Evolutionary conservation across 805 yeast species (phyloP).

Genomic region (Candida pini): DNA sequence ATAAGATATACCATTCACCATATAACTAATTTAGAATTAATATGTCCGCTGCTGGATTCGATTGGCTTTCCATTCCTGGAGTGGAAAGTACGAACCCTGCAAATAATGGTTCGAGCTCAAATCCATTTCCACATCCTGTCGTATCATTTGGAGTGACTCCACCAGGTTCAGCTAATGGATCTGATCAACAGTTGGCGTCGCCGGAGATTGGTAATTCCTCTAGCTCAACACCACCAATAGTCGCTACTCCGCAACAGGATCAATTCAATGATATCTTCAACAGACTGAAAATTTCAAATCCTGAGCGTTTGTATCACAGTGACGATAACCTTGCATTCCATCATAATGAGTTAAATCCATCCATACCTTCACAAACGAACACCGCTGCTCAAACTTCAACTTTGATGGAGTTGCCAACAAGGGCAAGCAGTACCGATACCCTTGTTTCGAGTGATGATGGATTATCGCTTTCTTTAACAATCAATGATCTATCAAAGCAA

Average conservation of each 20-base stretch:
- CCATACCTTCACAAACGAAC: background rate
- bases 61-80: conserved; percentile 20
- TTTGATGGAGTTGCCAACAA: conserved; percentile 1
- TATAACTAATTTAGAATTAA: background rate
- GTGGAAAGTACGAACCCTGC: conserved; percentile 15
- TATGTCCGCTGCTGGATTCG: conserved; percentile 18
- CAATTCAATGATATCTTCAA: conserved; percentile 18
- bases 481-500: conserved; percentile 63
- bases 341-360: conserved; percentile 1
- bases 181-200: conserved; percentile 4
- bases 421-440: conserved; percentile 25
- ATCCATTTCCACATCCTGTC: conserved; percentile 35
- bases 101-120: background rate
- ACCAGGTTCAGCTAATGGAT: conserved; percentile 13
- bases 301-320: conserved; percentile 14
- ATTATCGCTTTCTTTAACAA: conserved; percentile 60
- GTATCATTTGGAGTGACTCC: conserved; percentile 43
- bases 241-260: conserved; percentile 8
- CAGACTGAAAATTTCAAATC: conserved; percentile 12
- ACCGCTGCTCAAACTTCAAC: background rate
- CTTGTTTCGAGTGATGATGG: conserved; percentile 30
- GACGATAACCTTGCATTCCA: conserved; percentile 15
- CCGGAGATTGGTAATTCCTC: background rate
- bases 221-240: conserved; percentile 1
- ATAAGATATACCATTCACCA: too few species aligned